Conservation (phyloP, 1,284 basidiomycete genomes). For the Puccinia brachypodii region DNA sequence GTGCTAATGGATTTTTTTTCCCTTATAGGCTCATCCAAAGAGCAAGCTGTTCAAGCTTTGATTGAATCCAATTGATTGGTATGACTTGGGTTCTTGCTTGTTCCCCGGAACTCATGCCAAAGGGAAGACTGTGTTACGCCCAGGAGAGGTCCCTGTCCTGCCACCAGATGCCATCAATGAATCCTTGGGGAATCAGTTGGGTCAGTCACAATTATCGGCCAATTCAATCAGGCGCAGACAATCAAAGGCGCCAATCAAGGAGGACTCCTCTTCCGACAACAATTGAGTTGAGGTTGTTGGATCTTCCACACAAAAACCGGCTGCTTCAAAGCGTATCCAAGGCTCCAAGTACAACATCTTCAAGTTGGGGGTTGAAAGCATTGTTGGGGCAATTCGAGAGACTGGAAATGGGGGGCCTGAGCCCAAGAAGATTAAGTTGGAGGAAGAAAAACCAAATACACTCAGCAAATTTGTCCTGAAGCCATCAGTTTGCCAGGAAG, state of each 20-base stretch:
- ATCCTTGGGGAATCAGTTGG: not conserved
- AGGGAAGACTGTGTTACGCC: not conserved
- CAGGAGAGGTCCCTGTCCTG: not conserved
- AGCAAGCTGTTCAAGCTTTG: not conserved
- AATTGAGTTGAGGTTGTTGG: not conserved
- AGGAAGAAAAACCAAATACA: no score
- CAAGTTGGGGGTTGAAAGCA: not conserved
- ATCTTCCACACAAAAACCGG: not conserved
- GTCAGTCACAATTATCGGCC: not conserved
- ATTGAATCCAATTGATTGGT: not conserved
- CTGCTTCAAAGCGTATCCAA: not conserved
- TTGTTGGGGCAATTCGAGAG: not conserved
- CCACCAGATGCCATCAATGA: no score
- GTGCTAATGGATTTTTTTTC: not conserved
- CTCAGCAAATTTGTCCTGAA: not conserved
- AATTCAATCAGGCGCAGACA: not conserved
- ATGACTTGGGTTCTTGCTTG: not conserved
- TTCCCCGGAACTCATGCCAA: not conserved
- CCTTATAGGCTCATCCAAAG: not conserved
- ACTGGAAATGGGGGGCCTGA: no score
- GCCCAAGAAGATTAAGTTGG: no score
- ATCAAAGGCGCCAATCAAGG: not conserved
- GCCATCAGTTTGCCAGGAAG: no score
- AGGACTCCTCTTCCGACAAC: not conserved
- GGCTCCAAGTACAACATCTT: not conserved